These are phyloP conservation scores for Lactuca saligna DNA, from an alignment of 129 eudicot genomes.

Conservation along the genomic window DNA sequence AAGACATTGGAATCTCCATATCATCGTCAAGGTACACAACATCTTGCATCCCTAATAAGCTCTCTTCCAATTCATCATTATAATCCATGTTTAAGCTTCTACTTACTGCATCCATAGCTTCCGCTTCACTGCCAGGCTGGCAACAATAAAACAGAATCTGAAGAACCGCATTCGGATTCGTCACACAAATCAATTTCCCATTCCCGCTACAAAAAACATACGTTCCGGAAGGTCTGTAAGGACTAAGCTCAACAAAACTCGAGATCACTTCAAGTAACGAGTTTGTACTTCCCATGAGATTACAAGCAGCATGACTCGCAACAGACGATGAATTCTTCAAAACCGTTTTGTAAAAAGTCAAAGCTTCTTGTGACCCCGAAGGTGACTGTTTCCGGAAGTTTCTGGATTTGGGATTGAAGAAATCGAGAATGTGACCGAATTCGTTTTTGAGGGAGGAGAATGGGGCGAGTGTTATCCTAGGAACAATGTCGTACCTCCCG, in stretches of 20 bases:
- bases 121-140: slow-evolving; percentile 46
- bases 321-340: slow-evolving; percentile 56
- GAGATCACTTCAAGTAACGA: slow-evolving; percentile 57
- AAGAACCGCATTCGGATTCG: slow-evolving; percentile 67
- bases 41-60: slow-evolving; percentile 61
- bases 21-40: slow-evolving; percentile 51
- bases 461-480: slow-evolving; percentile 76
- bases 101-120: slow-evolving; percentile 28
- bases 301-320: slow-evolving; percentile 70
- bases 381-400: slow-evolving; percentile 19
- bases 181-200: slow-evolving; percentile 47
- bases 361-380: slow-evolving; percentile 40
- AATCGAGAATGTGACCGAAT: slow-evolving; percentile 45
- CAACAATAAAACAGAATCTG: slow-evolving; percentile 64
- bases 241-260: slow-evolving; percentile 69
- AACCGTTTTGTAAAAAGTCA: slow-evolving; percentile 41
- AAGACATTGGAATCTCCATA: slow-evolving; percentile 52
- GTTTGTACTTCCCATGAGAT: slow-evolving; percentile 71
- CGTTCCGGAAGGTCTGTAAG: slow-evolving; percentile 82
- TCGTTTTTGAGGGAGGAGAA: slow-evolving; percentile 37
- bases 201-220: slow-evolving; percentile 65
- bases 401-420: slow-evolving; percentile 55
- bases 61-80: slow-evolving; percentile 38
- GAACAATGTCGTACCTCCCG: slow-evolving; percentile 67
- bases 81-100: slow-evolving; percentile 54